Evolutionary conservation across 768 basidiomycete genomes (phyloP).

Genomic region (Termitomyces sp.): DNA sequence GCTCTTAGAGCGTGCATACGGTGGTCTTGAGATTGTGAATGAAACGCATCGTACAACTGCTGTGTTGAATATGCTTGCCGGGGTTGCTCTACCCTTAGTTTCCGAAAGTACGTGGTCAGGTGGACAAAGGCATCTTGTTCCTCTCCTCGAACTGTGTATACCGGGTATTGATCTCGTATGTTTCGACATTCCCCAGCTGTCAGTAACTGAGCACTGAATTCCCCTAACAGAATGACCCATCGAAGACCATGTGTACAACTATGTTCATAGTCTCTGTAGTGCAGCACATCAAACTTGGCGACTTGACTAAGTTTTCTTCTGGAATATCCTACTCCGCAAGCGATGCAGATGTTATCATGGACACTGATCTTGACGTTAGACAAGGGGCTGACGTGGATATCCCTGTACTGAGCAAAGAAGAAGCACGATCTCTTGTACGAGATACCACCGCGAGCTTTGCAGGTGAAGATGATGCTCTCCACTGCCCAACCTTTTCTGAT

Average conservation of each 20-base stretch:
- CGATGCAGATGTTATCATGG: constrained; percentile 52
- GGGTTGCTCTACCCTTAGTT: constrained; percentile 71
- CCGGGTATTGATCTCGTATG: constrained; percentile 89
- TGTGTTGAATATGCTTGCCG: constrained; percentile 79
- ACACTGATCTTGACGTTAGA: constrained; percentile 43
- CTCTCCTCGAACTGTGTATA: constrained; percentile 82
- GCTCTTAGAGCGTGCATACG: constrained; percentile 85
- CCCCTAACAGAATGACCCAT: constrained; percentile 63
- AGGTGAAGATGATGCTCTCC: constrained; percentile 37
- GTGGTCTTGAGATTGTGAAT: constrained; percentile 88
- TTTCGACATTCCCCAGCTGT: constrained; percentile 1
- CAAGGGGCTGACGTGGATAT: constrained; percentile 34
- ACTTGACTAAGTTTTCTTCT: constrained; percentile 61
- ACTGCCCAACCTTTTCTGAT: neutral
- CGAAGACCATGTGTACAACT: constrained; percentile 76
- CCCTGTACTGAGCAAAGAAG: constrained; percentile 50
- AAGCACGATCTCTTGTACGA: constrained; percentile 68
- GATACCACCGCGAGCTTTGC: constrained; percentile 80
- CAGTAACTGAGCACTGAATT: neutral
- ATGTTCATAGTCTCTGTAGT: constrained; percentile 73
- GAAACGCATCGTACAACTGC: constrained; percentile 96
- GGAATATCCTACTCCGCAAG: constrained; percentile 54
- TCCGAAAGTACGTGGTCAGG: constrained; percentile 77
- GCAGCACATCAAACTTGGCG: constrained; percentile 75
- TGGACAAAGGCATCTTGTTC: constrained; percentile 86